Evolutionary conservation across 768 basidiomycete genomes (phyloP).

Genomic region (Lactarius trivialis): DNA sequence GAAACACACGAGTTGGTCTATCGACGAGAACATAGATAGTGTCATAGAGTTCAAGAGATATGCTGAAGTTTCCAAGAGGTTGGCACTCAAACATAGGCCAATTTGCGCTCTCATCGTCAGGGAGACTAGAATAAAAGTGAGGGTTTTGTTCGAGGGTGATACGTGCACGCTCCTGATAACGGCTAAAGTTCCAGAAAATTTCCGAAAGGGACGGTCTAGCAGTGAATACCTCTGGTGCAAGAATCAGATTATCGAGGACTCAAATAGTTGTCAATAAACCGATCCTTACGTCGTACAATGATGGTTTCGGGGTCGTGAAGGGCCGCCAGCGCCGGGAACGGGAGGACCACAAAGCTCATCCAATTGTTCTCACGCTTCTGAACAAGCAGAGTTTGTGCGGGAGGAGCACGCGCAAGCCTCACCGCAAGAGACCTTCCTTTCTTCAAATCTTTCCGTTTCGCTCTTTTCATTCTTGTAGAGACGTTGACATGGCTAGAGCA

Average conservation of each 20-base stretch:
- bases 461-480: background rate
- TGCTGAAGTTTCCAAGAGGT: background rate
- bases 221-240: background rate
- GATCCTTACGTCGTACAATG: background rate
- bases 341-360: no score
- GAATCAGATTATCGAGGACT: background rate
- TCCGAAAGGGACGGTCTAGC: background rate
- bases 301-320: background rate
- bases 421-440: no score
- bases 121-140: background rate
- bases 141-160: background rate
- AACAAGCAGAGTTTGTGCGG: no score
- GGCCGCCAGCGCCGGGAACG: no score
- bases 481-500: background rate
- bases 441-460: background rate
- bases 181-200: background rate
- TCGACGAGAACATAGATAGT: background rate
- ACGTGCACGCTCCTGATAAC: background rate
- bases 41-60: background rate
- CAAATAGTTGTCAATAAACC: background rate
- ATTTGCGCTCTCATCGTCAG: background rate
- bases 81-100: background rate
- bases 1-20: background rate
- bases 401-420: no score
- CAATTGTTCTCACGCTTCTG: no score